Percentiles rank a stretch among this genome's conserved stretches.
Conservation (phyloP, 1,284 basidiomycete species). For the Earliella scabrosa region DNA sequence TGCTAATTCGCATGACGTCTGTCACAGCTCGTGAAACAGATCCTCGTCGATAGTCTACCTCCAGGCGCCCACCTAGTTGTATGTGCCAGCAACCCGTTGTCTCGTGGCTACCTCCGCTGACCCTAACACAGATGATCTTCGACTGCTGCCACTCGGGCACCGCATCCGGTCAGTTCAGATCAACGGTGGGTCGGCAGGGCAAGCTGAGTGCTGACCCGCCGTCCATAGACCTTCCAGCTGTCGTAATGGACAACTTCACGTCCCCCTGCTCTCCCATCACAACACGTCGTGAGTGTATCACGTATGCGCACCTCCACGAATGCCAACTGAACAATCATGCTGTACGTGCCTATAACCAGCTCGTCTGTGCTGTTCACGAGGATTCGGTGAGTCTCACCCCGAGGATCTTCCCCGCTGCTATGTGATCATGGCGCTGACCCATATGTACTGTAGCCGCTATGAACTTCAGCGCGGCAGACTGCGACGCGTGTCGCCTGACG, state of each 20-base stretch:
- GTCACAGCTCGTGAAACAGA: constrained; percentile 20
- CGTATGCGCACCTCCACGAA: background rate
- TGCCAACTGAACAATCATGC: background rate
- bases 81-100: background rate
- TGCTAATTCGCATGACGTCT: no score
- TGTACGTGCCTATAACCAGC: no score
- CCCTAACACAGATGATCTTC: constrained; percentile 26
- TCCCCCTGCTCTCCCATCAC: constrained; percentile 13
- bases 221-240: constrained; percentile 16
- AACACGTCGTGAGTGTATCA: constrained; percentile 4
- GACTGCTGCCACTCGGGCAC: constrained; percentile 35
- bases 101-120: background rate
- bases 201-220: no score
- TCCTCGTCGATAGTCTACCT: constrained; percentile 24
- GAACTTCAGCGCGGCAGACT: background rate
- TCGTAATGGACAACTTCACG: constrained; percentile 2
- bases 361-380: background rate
- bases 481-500: background rate
- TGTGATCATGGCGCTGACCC: background rate
- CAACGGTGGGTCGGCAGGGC: no score
- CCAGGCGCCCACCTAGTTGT: constrained; percentile 24
- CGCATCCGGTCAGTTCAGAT: constrained; percentile 26
- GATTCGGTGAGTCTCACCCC: background rate
- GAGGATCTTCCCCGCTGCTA: no score
- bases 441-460: background rate